Percentiles rank a stretch among this genome's conserved stretches.
Conservation (phyloP, 306 rosid species). For the Rosa chinensis region DNA sequence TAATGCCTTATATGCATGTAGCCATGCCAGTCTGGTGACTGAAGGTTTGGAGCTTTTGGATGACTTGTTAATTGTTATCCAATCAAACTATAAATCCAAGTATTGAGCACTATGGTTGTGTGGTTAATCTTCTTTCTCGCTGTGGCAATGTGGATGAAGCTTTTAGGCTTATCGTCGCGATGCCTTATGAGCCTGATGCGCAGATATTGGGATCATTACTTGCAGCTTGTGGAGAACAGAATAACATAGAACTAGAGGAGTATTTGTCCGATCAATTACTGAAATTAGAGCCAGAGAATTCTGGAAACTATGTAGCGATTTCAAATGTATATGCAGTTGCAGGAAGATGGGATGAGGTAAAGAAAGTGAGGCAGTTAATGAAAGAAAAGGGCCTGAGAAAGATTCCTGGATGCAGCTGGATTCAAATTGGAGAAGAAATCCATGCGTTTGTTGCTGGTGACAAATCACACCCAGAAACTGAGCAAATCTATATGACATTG, state of each 20-base stretch:
- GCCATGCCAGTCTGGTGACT: constrained; percentile 57
- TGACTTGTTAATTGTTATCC: constrained; percentile 70
- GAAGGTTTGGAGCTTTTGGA: constrained; percentile 63
- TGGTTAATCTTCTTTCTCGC: constrained; percentile 61
- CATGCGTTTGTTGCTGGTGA: constrained; percentile 68
- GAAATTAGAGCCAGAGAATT: constrained; percentile 64
- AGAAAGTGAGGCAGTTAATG: constrained; percentile 57
- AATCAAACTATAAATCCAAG: constrained; percentile 53
- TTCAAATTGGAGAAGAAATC: constrained; percentile 63
- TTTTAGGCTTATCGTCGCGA: constrained; percentile 41
- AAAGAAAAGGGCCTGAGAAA: constrained; percentile 63
- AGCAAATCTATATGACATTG: constrained; percentile 49
- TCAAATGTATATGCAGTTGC: constrained; percentile 66
- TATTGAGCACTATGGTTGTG: constrained; percentile 62
- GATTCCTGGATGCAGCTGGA: constrained; percentile 82
- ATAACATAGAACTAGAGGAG: constrained; percentile 54
- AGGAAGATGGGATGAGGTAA: constrained; percentile 71
- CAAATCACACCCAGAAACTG: constrained; percentile 61
- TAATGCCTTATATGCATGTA: constrained; percentile 60
- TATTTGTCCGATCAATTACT: constrained; percentile 47
- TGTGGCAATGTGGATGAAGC: constrained; percentile 68
- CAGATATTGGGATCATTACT: constrained; percentile 71
- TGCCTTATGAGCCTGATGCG: constrained; percentile 74
- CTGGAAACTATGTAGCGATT: constrained; percentile 78
- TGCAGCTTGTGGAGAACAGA: constrained; percentile 56